Percentiles rank a stretch among this genome's conserved stretches.
These are phyloP conservation scores for Rhizopus microsporus DNA, from an alignment of 371 early-diverging fungal genomes.

Conservation along the genomic window DNA sequence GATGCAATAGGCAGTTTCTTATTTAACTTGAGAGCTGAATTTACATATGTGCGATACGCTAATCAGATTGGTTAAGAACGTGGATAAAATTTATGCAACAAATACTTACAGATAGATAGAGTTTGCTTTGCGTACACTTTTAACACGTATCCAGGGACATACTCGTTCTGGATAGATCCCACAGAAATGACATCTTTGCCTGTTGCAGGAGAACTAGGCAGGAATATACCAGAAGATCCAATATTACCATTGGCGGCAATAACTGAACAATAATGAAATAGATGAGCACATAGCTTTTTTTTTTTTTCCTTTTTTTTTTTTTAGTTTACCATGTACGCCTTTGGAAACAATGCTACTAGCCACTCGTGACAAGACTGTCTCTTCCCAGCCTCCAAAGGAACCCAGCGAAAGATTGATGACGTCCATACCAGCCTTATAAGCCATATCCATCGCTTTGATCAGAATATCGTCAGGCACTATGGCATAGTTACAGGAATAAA, in stretches of 20 bases:
- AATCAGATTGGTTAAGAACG: neutral
- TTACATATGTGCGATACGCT: constrained; percentile 32
- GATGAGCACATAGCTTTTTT: neutral
- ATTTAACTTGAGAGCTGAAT: constrained; percentile 6
- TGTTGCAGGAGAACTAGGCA: constrained; percentile 60
- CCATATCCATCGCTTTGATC: constrained; percentile 66
- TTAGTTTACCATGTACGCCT: constrained; percentile 34
- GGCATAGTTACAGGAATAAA: constrained; percentile 29
- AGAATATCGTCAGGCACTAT: constrained; percentile 58
- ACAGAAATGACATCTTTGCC: constrained; percentile 60
- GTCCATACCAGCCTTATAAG: constrained; percentile 48
- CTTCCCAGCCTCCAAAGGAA: constrained; percentile 34
- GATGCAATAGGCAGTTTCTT: constrained; percentile 9
- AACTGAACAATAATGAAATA: constrained; percentile 17
- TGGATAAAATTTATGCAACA: neutral
- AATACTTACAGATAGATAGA: constrained; percentile 11
- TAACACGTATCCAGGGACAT: constrained; percentile 27
- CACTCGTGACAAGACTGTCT: constrained; percentile 29
- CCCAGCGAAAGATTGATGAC: constrained; percentile 29
- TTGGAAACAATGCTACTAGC: constrained; percentile 34
- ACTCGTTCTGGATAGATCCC: constrained; percentile 61
- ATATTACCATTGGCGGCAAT: constrained; percentile 67
- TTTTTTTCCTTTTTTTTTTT: neutral
- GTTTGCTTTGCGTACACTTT: constrained; percentile 5
- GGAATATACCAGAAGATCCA: constrained; percentile 62